Evolutionary conservation across 306 rosid species (phyloP), one percentile per base, ranked within the genome.

Genomic region (Citrullus mucosospermus): DNA sequence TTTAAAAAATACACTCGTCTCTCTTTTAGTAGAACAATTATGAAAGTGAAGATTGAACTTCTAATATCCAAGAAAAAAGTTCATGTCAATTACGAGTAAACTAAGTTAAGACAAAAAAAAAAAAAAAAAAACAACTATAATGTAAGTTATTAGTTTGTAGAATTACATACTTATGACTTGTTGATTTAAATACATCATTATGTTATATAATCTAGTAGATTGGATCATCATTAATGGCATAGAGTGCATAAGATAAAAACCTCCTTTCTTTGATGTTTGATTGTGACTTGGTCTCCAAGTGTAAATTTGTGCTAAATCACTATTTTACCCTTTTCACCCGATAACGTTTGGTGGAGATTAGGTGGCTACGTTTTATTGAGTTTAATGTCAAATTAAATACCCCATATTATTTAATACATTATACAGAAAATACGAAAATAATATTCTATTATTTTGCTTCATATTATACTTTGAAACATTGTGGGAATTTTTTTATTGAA

Each of bases 221-320:
- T 53, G n/a, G 20, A 53, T 53, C 20, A 53, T 53, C 57, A 6
- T 10, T 46, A 46, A 46, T 46, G 51, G 9, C 4, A 2, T 46
- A 0, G 5, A 48, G 15, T 16, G 6, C 2, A 53, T 16, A 17
- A 53, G 2, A 16, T 53, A 53, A 53, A 16, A 53, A 53, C 57
- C 9, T 53, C 8, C 6, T 5, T 53, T 5, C 5, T 2, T 53
- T 53, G 57, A 53, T 53, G 2, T 16, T 53, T 71, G 76, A 71
- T 14, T 71, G 76, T 71, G 76, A 48, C 58, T 71, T 71, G 59
- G 76, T 71, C 76, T 71, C 76, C 76, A 48, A 71, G 76, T 13
- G 9, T 43, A 6, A 13, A 70, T 22, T 10, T 8, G 0, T 66
- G 9, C 0, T 10, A 46, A 46, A 70, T 70, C 3, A 70, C 76